Percentiles rank a stretch among this genome's conserved stretches.
Evolutionary conservation across 2,329 filamentous ascomycete species (phyloP).

Genomic region (Aspergillus pseudoviridinutans): DNA sequence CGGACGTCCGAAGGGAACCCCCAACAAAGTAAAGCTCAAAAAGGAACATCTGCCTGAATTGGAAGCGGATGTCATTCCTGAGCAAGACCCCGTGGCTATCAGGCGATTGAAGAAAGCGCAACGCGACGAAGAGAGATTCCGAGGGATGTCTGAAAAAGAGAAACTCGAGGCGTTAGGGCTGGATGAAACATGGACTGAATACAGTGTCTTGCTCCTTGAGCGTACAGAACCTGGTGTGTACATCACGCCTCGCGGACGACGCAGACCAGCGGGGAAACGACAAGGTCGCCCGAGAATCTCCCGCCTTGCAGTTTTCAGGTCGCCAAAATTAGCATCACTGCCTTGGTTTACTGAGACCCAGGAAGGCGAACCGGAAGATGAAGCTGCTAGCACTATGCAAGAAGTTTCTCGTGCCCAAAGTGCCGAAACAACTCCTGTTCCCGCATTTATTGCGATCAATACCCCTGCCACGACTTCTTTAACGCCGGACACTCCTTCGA

Average conservation of each 20-base stretch:
- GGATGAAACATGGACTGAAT: slow-evolving; percentile 41
- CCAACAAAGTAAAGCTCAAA: slow-evolving; percentile 11
- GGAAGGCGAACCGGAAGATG: background rate
- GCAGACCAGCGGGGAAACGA: slow-evolving; percentile 34
- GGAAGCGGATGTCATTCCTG: slow-evolving; percentile 8
- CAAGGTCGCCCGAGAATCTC: slow-evolving; percentile 38
- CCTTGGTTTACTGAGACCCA: slow-evolving; percentile 33
- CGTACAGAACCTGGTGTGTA: slow-evolving; percentile 39
- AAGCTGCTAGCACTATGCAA: slow-evolving; percentile 4
- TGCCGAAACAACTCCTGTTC: background rate
- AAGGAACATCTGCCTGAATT: slow-evolving; percentile 7
- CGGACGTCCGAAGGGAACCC: slow-evolving; percentile 16
- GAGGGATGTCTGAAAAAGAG: slow-evolving; percentile 35
- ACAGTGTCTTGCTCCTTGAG: slow-evolving; percentile 35
- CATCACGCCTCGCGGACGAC: slow-evolving; percentile 36
- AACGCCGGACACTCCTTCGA: background rate
- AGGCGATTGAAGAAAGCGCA: slow-evolving; percentile 12
- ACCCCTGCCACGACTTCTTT: background rate
- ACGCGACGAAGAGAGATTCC: slow-evolving; percentile 16
- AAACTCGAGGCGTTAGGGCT: slow-evolving; percentile 36
- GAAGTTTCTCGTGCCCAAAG: background rate
- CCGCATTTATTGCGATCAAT: background rate
- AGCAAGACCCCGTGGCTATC: background rate
- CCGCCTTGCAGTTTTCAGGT: slow-evolving; percentile 40
- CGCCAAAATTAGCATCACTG: slow-evolving; percentile 26